Evolutionary conservation across 257 asterid genomes (phyloP), one percentile per base, ranked within the genome.

Genomic region (Primulina huaijiensis): DNA sequence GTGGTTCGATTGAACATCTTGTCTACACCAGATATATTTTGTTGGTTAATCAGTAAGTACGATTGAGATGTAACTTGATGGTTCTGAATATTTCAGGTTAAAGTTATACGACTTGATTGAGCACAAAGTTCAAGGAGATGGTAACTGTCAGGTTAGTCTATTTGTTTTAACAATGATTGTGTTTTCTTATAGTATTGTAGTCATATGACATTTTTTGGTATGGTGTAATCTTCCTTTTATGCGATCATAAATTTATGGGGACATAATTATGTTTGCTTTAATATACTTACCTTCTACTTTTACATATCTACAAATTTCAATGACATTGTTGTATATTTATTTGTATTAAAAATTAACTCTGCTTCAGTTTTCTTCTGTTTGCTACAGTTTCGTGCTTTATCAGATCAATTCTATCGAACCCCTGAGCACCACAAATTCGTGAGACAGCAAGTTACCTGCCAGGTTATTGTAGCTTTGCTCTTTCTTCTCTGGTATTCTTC

Each of bases 341-440:
- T 23, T 63, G 34, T 56, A 50, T 20, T 25, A 66, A 35, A 14
- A 35, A 37, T 35, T 63, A 35, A 40, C 57, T 69, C 50, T 10
- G 30, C 71, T 40, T 59, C 30, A 67, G 19, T 43, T n/a, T 58
- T 65, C 43, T 65, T 46, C 64, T 34, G 1, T 61, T 75, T 77
- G 71, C 61, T 83, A 82, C 83, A 84, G 89, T 84, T 84, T 57
- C 94, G 92, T 55, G 98, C 99, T 74, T 84, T 94, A 68, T 91
- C 99, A 50, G 98, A 94, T 88, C 98, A 94, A 80, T 79, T 91
- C 58, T 94, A 94, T 77, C 92, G 92, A 74, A 69, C 85, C 33
- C 93, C 92, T 56, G 99, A 94, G 76, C 97, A 91, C 83, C 99
- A 94, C 88, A 74, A 88, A 75, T 88, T 83, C 79, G 98, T 94